phyloP scores from a whole-genome alignment of 2,329 filamentous ascomycete species.

The Westerdykella sp. region DNA sequence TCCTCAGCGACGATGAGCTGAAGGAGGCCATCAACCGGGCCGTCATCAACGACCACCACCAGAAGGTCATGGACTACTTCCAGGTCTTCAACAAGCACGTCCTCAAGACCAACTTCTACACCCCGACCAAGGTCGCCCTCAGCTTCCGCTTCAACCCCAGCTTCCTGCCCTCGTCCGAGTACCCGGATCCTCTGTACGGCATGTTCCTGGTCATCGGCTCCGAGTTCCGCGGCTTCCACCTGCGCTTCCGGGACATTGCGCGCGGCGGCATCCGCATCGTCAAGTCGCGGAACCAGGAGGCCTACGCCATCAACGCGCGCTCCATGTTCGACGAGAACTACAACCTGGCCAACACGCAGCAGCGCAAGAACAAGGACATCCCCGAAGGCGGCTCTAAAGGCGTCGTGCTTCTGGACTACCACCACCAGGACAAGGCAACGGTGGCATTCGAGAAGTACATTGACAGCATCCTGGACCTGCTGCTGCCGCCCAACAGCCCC shows the following conservation, averaged over 20 bases:
- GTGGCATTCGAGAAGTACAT: conserved; percentile 99
- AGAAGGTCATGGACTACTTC: conserved; percentile 97
- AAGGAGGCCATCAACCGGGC: conserved; percentile 37
- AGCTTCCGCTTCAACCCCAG: conserved; percentile 88
- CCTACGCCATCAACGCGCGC: conserved; percentile 91
- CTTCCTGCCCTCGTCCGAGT: conserved; percentile 88
- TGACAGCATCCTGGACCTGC: conserved; percentile 92
- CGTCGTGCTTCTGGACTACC: conserved; percentile 87
- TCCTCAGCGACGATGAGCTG: conserved; percentile 35
- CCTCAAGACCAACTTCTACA: conserved; percentile 97
- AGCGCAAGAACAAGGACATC: conserved; percentile 99
- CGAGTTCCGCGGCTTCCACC: conserved; percentile 93
- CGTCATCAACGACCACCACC: conserved; percentile 77
- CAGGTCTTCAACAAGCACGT: conserved; percentile 89
- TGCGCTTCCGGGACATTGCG: conserved; percentile 94
- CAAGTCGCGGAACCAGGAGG: conserved; percentile 93
- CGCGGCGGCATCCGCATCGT: conserved; percentile 97
- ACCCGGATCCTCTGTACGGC: conserved; percentile 86
- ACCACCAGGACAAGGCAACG: conserved; percentile 85
- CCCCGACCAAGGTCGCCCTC: conserved; percentile 93
- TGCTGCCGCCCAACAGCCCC: conserved; percentile 81
- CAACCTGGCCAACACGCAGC: conserved; percentile 94
- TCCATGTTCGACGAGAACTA: conserved; percentile 99
- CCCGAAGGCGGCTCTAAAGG: conserved; percentile 97
- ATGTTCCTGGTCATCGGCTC: conserved; percentile 99